Conservation (phyloP, 495 filamentous ascomycete genomes). For the Hypoxylon lenormandii region DNA sequence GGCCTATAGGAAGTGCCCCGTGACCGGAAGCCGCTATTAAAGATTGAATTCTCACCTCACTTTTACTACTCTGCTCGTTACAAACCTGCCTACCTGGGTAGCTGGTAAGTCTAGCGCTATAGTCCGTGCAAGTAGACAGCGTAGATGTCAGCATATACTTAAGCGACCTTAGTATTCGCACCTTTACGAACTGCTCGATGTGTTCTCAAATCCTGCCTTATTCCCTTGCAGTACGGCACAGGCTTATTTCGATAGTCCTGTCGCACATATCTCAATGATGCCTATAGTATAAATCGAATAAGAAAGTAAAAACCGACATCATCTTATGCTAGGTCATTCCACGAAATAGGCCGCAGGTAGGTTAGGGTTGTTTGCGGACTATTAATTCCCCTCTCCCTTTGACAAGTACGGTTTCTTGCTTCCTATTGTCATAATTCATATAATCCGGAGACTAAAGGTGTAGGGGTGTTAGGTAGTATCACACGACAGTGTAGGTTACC, state of each 20-base stretch:
- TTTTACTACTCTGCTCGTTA: constrained; percentile 7
- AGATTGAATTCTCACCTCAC: constrained; percentile 23
- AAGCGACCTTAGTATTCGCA: neutral
- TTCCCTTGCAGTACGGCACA: neutral
- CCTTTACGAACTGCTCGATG: neutral
- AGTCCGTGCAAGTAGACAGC: no score
- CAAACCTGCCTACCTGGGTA: constrained; percentile 1
- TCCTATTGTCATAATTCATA: neutral
- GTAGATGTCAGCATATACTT: constrained; percentile 2
- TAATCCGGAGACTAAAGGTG: constrained; percentile 6
- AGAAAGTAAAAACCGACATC: no score
- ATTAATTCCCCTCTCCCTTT: neutral
- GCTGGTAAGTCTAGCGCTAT: neutral
- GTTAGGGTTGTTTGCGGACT: no score
- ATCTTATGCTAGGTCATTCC: no score
- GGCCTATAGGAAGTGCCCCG: constrained; percentile 38
- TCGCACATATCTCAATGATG: neutral
- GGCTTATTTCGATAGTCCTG: neutral
- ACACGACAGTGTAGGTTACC: constrained; percentile 4
- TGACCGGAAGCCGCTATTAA: constrained; percentile 15
- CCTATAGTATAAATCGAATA: neutral
- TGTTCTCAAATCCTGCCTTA: neutral
- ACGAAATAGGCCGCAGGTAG: neutral
- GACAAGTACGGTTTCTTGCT: neutral
- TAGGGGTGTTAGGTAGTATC: constrained; percentile 16